Evolutionary conservation across 805 yeast genomes (phyloP).

Genomic region (Candida boidinii): DNA sequence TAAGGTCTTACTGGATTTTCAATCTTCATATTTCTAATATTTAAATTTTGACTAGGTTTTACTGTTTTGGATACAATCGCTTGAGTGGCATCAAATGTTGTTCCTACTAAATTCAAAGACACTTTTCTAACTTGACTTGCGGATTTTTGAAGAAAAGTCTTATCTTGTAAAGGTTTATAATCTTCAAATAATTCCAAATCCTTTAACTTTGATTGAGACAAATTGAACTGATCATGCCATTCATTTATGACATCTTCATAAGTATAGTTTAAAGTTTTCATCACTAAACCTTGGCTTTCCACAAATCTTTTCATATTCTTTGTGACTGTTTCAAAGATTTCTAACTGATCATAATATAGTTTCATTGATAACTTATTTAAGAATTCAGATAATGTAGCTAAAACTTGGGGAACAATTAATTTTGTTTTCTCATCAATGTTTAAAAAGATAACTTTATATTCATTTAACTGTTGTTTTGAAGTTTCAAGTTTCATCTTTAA

Average conservation of each 20-base stretch:
- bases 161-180: slow-evolving; percentile 28
- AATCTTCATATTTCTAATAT: slow-evolving; percentile 15
- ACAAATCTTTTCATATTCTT: slow-evolving; percentile 21
- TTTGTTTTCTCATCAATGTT: slow-evolving; percentile 32
- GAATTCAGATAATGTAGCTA: slow-evolving; percentile 39
- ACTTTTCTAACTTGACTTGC: slow-evolving; percentile 13
- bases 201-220: slow-evolving; percentile 30
- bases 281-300: slow-evolving; percentile 23
- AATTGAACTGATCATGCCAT: slow-evolving; percentile 29
- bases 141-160: slow-evolving; percentile 26
- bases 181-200: slow-evolving; percentile 28
- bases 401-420: slow-evolving; percentile 35
- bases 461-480: slow-evolving; percentile 24
- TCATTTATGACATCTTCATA: slow-evolving; percentile 27
- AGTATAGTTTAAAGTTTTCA: slow-evolving; percentile 6
- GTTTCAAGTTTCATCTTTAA: slow-evolving; percentile 27
- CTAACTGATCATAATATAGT: slow-evolving; percentile 29
- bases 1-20: slow-evolving; percentile 28
- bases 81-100: slow-evolving; percentile 21
- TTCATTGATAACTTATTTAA: slow-evolving; percentile 32
- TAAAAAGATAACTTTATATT: slow-evolving; percentile 21
- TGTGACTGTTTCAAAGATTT: slow-evolving; percentile 24
- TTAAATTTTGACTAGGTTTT: slow-evolving; percentile 21
- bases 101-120: slow-evolving; percentile 19
- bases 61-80: slow-evolving; percentile 23